A percentile compares a stretch with the other conserved stretches of the same genome.
Evolutionary conservation across 495 filamentous ascomycete genomes (phyloP).

Genomic region (Penicillium verhagenii): DNA sequence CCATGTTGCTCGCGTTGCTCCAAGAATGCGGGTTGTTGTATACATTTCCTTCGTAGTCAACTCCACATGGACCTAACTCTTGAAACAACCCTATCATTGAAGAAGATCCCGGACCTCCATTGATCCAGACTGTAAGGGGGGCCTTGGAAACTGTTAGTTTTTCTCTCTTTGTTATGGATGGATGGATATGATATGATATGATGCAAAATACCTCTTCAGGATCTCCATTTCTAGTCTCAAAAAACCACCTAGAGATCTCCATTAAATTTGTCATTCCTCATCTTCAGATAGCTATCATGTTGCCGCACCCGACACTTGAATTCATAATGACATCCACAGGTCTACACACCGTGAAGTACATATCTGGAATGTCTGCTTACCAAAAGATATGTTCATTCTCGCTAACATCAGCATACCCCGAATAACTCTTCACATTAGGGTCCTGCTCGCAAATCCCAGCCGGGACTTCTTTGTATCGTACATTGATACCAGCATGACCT

Average conservation of each 20-base stretch:
- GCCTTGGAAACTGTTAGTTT: conserved; percentile 26
- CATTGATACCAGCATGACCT: conserved; percentile 51
- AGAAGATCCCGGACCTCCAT: conserved; percentile 56
- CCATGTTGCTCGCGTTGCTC: conserved; percentile 58
- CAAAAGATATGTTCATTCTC: conserved; percentile 65
- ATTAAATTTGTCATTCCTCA: neutral
- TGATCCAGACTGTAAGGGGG: conserved; percentile 64
- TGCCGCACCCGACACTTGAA: no score
- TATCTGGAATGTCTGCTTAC: conserved; percentile 3
- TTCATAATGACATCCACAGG: neutral
- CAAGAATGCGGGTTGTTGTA: conserved; percentile 60
- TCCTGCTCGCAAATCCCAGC: conserved; percentile 65
- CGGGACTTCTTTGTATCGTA: conserved; percentile 62
- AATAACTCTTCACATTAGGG: conserved; percentile 63
- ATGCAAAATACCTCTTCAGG: conserved; percentile 33
- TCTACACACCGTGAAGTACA: neutral
- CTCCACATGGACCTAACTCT: conserved; percentile 60
- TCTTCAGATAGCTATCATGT: no score
- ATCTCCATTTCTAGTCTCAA: conserved; percentile 55
- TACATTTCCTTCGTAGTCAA: conserved; percentile 48
- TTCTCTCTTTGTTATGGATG: no score
- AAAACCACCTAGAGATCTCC: conserved; percentile 53
- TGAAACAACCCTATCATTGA: conserved; percentile 64
- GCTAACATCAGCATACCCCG: conserved; percentile 63
- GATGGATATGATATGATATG: neutral